A percentile compares a stretch with the other conserved stretches of the same genome.
These are phyloP conservation scores for Oryza glaberrima DNA, from an alignment of 176 grass and related monocot genomes.

Conservation along the genomic window DNA sequence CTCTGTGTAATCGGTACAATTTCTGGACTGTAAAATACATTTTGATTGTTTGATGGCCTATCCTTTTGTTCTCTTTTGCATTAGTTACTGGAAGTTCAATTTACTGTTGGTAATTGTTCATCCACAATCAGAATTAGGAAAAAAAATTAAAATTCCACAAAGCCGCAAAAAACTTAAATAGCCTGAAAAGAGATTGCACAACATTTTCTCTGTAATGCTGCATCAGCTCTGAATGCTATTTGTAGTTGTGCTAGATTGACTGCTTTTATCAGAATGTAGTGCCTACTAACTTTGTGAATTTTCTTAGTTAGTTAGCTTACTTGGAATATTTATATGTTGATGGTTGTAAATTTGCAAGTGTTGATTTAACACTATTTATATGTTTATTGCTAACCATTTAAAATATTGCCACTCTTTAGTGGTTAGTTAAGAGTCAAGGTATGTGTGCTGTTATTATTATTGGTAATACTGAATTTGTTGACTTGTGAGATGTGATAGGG, in stretches of 20 bases:
- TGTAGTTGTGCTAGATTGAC: conserved; percentile 22
- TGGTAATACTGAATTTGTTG: background rate
- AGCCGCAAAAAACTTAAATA: background rate
- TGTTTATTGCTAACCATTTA: conserved; percentile 7
- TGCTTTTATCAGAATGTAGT: conserved; percentile 29
- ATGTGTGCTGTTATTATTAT: background rate
- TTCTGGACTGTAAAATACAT: conserved; percentile 17
- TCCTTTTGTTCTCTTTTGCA: conserved; percentile 4
- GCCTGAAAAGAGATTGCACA: background rate
- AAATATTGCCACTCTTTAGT: background rate
- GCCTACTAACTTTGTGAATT: conserved; percentile 12
- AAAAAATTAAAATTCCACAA: conserved; percentile 20
- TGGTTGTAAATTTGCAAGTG: conserved; percentile 26
- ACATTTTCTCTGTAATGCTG: background rate
- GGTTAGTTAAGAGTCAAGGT: conserved; percentile 4
- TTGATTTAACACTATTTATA: background rate
- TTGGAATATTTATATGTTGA: conserved; percentile 15
- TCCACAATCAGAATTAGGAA: background rate
- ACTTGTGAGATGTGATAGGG: background rate
- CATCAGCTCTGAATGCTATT: conserved; percentile 13
- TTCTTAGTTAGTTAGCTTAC: background rate
- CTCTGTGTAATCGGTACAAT: background rate
- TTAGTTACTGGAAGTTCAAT: background rate
- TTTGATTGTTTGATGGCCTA: conserved; percentile 15
- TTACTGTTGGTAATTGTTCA: conserved; percentile 29